Evolutionary conservation across 2,329 filamentous ascomycete genomes (phyloP).

Genomic region (Colletotrichum sp.): DNA sequence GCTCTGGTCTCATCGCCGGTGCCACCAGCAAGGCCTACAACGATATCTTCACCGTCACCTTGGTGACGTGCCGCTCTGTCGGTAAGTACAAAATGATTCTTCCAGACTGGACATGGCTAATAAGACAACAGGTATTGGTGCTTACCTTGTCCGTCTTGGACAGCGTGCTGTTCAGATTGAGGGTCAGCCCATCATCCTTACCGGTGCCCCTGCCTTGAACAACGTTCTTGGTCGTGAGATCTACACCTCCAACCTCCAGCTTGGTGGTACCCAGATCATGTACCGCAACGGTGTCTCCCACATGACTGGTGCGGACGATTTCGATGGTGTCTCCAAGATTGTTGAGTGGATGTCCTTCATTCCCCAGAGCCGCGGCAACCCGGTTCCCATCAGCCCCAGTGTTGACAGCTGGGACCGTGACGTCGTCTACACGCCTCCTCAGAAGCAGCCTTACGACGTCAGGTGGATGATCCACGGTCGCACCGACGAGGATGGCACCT

Average conservation of each 20-base stretch:
- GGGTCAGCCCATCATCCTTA: conserved; percentile 98
- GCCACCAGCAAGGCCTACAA: conserved; percentile 97
- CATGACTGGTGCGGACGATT: conserved; percentile 97
- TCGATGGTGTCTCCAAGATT: conserved; percentile 96
- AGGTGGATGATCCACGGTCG: conserved; percentile 92
- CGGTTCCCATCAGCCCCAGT: conserved; percentile 89
- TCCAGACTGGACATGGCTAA: conserved; percentile 33
- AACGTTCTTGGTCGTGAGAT: conserved; percentile 97
- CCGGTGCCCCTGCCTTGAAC: conserved; percentile 96
- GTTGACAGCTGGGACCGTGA: conserved; percentile 93
- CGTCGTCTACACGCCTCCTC: conserved; percentile 79
- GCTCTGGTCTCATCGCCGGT: conserved; percentile 97
- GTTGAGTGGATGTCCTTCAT: conserved; percentile 98
- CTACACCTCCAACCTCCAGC: conserved; percentile 98
- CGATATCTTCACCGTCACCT: conserved; percentile 97
- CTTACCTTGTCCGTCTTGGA: conserved; percentile 96
- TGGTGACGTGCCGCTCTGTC: conserved; percentile 97
- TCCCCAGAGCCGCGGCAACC: conserved; percentile 91
- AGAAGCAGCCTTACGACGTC: conserved; percentile 89
- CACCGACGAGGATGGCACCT: conserved; percentile 76
- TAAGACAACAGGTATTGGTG: conserved; percentile 76
- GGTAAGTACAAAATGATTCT: conserved; percentile 57
- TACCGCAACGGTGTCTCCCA: conserved; percentile 99
- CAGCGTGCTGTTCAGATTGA: conserved; percentile 99
- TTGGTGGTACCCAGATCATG: conserved; percentile 99